phyloP scores from a whole-genome alignment of 1,139 yeast species.

The Pichia sp. region DNA sequence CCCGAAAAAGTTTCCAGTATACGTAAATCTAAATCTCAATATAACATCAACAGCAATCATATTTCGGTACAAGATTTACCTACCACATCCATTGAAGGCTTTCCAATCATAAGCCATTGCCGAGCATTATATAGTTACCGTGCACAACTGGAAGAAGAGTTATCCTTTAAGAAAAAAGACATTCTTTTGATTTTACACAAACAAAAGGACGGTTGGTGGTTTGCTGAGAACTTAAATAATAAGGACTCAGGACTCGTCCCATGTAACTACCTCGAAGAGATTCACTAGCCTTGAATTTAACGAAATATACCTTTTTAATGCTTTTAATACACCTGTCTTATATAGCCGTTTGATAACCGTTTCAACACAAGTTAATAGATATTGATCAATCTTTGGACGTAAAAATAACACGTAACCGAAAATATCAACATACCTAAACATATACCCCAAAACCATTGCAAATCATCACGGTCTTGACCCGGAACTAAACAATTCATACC shows the following conservation, averaged over 20 bases:
- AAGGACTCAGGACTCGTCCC: slow-evolving; percentile 73
- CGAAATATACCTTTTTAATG: not conserved
- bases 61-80: slow-evolving; percentile 21
- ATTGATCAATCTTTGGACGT: slow-evolving; percentile 34
- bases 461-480: slow-evolving; percentile 67
- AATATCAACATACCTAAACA: slow-evolving; percentile 36
- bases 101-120: slow-evolving; percentile 50
- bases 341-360: too few relatives aligned
- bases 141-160: slow-evolving; percentile 76
- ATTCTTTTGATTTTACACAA: slow-evolving; percentile 58
- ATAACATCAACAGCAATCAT: slow-evolving; percentile 18
- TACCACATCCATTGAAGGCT: slow-evolving; percentile 26
- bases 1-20: too few relatives aligned
- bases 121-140: slow-evolving; percentile 65
- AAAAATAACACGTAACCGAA: slow-evolving; percentile 38
- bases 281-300: slow-evolving; percentile 8
- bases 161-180: slow-evolving; percentile 68
- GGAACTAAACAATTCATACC: slow-evolving; percentile 98
- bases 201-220: slow-evolving; percentile 91
- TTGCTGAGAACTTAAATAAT: slow-evolving; percentile 60
- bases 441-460: slow-evolving; percentile 71
- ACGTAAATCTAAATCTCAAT: slow-evolving; percentile 26
- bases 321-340: too few relatives aligned
- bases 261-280: slow-evolving; percentile 52
- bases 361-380: slow-evolving; percentile 14